Evolutionary conservation across 2,329 filamentous ascomycete genomes (phyloP).

Genomic region (Pseudogymnoascus sp.): DNA sequence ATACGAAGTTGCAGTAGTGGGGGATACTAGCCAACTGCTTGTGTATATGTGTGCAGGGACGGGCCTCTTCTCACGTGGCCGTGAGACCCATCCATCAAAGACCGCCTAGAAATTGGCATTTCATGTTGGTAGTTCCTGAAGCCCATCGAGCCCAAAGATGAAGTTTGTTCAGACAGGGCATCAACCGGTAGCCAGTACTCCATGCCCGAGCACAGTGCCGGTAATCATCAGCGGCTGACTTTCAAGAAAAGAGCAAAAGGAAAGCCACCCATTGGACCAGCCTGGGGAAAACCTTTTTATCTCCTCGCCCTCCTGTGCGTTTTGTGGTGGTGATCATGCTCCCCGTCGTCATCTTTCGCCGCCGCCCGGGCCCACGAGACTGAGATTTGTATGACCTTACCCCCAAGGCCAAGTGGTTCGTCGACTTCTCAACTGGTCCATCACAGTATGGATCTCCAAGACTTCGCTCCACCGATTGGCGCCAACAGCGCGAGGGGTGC

Average conservation of each 20-base stretch:
- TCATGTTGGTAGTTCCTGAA: neutral
- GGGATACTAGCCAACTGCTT: neutral
- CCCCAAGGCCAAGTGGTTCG: neutral
- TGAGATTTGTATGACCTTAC: constrained; percentile 8
- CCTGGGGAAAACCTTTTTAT: neutral
- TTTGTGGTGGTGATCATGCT: neutral
- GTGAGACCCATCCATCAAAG: neutral
- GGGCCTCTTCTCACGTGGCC: neutral
- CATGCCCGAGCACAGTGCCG: neutral
- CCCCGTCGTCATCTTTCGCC: neutral
- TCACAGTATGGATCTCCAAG: neutral
- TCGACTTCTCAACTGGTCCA: neutral
- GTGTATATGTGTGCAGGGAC: neutral
- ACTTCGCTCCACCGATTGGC: neutral
- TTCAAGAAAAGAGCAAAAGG: neutral
- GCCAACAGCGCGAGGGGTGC: neutral
- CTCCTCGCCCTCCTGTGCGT: neutral
- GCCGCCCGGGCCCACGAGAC: neutral
- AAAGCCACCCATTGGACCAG: neutral
- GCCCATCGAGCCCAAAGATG: neutral
- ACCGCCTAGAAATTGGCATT: neutral
- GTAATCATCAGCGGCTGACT: neutral
- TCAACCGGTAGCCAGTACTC: neutral
- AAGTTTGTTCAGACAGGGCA: neutral
- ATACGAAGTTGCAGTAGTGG: neutral